phyloP scores from a whole-genome alignment of 306 rosid genomes.

The Erythrophleum fordii region DNA sequence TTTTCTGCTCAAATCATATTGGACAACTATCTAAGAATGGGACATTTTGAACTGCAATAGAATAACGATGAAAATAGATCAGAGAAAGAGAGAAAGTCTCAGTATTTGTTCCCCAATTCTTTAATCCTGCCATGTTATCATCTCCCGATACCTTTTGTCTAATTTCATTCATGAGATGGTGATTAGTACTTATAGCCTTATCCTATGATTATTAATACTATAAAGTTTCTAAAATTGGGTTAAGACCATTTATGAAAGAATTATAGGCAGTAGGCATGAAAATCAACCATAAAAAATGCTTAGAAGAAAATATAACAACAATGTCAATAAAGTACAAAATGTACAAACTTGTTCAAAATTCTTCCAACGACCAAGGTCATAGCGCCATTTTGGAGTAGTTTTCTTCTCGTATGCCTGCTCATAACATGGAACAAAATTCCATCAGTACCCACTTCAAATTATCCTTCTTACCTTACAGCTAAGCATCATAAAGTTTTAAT shows the following conservation, averaged over 20 bases:
- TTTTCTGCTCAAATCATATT: constrained; percentile 13
- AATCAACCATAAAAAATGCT: background rate
- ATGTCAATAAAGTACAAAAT: constrained; percentile 1
- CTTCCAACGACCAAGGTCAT: constrained; percentile 76
- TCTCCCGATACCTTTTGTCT: background rate
- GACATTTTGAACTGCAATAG: constrained; percentile 9
- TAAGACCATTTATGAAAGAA: background rate
- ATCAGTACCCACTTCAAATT: constrained; percentile 35
- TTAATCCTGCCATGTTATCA: background rate
- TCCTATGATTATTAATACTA: background rate
- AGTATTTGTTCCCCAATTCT: background rate
- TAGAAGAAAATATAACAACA: background rate
- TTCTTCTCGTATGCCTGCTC: constrained; percentile 80
- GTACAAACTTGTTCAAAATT: constrained; percentile 77
- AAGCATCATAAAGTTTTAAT: background rate
- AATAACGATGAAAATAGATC: background rate
- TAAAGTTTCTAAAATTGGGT: background rate
- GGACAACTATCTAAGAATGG: background rate
- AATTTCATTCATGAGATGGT: background rate
- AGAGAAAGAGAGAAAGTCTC: constrained; percentile 6
- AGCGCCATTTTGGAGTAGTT: constrained; percentile 77
- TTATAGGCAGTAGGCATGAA: background rate
- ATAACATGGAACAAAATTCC: constrained; percentile 29
- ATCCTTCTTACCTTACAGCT: background rate
- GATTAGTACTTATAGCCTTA: background rate